A percentile compares a stretch with the other conserved stretches of the same genome.
These are phyloP conservation scores for Exsudoporus frostii DNA, from an alignment of 768 basidiomycete genomes.

Conservation along the genomic window DNA sequence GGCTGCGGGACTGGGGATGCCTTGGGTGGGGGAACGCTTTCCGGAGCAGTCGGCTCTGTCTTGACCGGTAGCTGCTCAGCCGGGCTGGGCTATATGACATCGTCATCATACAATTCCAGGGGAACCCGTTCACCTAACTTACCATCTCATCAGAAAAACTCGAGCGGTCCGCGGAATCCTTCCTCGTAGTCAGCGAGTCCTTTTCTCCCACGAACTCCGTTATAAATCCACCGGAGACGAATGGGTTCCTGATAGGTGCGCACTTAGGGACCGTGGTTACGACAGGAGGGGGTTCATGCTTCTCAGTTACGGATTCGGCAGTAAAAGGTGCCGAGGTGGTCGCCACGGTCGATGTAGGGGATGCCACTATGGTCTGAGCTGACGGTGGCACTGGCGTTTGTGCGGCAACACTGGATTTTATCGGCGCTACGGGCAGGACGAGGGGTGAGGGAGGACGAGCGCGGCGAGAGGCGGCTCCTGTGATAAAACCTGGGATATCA, in stretches of 20 bases:
- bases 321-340: constrained; percentile 8
- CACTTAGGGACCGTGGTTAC: constrained; percentile 13
- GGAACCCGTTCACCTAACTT: neutral
- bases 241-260: constrained; percentile 37
- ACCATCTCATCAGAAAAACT: constrained; percentile 15
- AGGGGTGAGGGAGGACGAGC: constrained; percentile 24
- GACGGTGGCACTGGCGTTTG: constrained; percentile 14
- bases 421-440: constrained; percentile 17
- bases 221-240: constrained; percentile 50
- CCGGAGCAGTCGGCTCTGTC: constrained; percentile 13
- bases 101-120: neutral
- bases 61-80: constrained; percentile 18
- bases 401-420: constrained; percentile 4
- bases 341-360: constrained; percentile 16
- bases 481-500: constrained; percentile 34
- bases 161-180: constrained; percentile 18
- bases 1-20: constrained; percentile 9
- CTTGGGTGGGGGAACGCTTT: constrained; percentile 12
- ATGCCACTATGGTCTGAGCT: constrained; percentile 16
- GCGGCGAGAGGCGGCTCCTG: constrained; percentile 30
- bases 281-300: constrained; percentile 2
- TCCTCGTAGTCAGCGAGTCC: constrained; percentile 20
- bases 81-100: constrained; percentile 12
- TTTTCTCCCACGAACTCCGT: constrained; percentile 40
- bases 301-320: constrained; percentile 10